A percentile compares a stretch with the other conserved stretches of the same genome.
Evolutionary conservation across 2,329 filamentous ascomycete species (phyloP).

Genomic region (Phyllosticta citrichinensis): DNA sequence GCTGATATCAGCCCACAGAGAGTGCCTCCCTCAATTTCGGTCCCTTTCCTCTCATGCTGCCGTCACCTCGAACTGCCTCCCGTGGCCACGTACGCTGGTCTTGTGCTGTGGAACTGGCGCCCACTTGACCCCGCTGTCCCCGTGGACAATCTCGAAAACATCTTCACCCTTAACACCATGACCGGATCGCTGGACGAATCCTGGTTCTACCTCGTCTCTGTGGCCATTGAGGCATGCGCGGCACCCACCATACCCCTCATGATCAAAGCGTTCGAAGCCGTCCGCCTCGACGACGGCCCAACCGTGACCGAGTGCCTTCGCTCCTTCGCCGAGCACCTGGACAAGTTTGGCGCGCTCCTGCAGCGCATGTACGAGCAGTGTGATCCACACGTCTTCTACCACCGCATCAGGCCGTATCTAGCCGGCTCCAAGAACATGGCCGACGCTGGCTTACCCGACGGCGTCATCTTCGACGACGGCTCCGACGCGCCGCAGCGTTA

Average conservation of each 20-base stretch:
- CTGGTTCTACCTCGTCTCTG: conserved; percentile 95
- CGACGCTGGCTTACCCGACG: conserved; percentile 79
- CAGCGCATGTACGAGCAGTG: conserved; percentile 92
- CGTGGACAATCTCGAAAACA: conserved; percentile 75
- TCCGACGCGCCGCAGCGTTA: conserved; percentile 53
- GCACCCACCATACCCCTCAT: conserved; percentile 81
- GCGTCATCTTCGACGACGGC: conserved; percentile 79
- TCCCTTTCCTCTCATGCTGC: conserved; percentile 71
- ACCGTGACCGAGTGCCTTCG: conserved; percentile 69
- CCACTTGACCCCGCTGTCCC: conserved; percentile 76
- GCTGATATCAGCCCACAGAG: conserved; percentile 27
- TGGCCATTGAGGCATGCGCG: conserved; percentile 88
- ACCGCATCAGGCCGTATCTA: conserved; percentile 90
- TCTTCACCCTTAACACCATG: conserved; percentile 80
- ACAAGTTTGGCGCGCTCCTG: conserved; percentile 70
- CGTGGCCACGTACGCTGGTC: conserved; percentile 85
- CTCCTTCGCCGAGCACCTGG: conserved; percentile 74
- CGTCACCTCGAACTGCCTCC: conserved; percentile 74
- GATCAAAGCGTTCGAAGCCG: conserved; percentile 76
- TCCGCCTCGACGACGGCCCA: conserved; percentile 56
- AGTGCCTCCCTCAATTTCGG: conserved; percentile 71
- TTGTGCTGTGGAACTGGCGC: conserved; percentile 96
- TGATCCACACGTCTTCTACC: conserved; percentile 89
- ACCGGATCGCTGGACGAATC: conserved; percentile 93
- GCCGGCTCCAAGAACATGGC: conserved; percentile 97